Evolutionary conservation across 2,329 filamentous ascomycete genomes (phyloP), one percentile per base, ranked within the genome.

Genomic region (Beauveria varroae): DNA sequence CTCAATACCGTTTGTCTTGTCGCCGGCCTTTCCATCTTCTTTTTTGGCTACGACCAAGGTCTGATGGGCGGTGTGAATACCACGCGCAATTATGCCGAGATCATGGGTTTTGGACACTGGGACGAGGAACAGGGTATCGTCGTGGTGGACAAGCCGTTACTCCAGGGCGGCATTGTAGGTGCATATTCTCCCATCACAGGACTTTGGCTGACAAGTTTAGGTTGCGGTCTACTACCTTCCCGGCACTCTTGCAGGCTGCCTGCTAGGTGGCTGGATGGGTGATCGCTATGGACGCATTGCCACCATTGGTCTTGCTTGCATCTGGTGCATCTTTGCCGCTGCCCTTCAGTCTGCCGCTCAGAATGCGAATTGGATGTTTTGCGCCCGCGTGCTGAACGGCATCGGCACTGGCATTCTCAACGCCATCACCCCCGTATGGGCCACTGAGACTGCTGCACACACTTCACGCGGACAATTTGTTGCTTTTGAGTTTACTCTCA

Each of bases 401-500:
- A 82, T 86, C 51, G 87, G 87, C 3, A 90, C 86, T 2, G 88
- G 88, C 26, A 84, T 89, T 56, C 70, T 90, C 41, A 90, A 89
- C 67, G 83, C 86, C 8, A 89, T 90, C 64, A 82, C 87, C 0
- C 87, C 87, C 0, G 86, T 89, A 3, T 90, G 86, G 86, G 86
- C 86, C 1, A 87, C 87, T 0, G 88, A 90, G 71, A 87, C 84
- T 0, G 83, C 86, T 0, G 82, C 87, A 44, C 85, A 89, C 67
- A 88, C 81, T 0, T 86, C 83, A 2, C 81, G 88, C 46, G 88
- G 88, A 6, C 80, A 85, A 53, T 88, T 89, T 64, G 84, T 90
- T 61, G 85, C 86, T 10, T 85, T 89, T 59, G 87, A 90, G 67
- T 90, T 91, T 64, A 90, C 86, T 0, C 72, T 90, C 9, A 91